Percentiles rank a stretch among this genome's conserved stretches.
These are phyloP conservation scores for Stipa capillata DNA, from an alignment of 176 grass and related monocot genomes.

Conservation along the genomic window DNA sequence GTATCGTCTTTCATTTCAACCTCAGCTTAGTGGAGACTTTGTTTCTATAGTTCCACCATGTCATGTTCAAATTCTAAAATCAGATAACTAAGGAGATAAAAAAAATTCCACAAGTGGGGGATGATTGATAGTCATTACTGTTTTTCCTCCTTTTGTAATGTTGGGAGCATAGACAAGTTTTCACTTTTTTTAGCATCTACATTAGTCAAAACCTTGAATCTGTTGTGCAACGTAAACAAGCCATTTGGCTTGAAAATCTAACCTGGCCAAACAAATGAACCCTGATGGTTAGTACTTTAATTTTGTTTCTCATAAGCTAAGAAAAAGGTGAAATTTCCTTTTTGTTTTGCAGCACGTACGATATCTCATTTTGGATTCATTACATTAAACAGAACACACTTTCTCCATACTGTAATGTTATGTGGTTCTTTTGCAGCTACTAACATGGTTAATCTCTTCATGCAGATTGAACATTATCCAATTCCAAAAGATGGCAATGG, in stretches of 20 bases:
- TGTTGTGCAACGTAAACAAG: conserved; percentile 1
- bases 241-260: not conserved
- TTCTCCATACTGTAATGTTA: not conserved
- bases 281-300: too few relatives aligned
- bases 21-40: not conserved
- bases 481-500: conserved; percentile 27
- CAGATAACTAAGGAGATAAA: not conserved
- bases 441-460: not conserved
- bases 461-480: conserved; percentile 28
- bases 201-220: not conserved
- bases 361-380: not conserved
- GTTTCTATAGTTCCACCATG: not conserved
- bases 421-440: not conserved
- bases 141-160: not conserved
- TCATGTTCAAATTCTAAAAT: not conserved
- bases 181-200: not conserved
- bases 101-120: not conserved
- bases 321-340: too few relatives aligned
- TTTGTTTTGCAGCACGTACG: not conserved
- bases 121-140: not conserved
- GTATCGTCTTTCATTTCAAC: not conserved
- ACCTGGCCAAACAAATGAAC: not conserved
- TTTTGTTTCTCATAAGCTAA: too few relatives aligned
- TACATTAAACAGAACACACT: not conserved
- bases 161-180: not conserved